Base-by-base conservation (phyloP, 1,284 basidiomycete genomes). In the Irpex sp. region DNA sequence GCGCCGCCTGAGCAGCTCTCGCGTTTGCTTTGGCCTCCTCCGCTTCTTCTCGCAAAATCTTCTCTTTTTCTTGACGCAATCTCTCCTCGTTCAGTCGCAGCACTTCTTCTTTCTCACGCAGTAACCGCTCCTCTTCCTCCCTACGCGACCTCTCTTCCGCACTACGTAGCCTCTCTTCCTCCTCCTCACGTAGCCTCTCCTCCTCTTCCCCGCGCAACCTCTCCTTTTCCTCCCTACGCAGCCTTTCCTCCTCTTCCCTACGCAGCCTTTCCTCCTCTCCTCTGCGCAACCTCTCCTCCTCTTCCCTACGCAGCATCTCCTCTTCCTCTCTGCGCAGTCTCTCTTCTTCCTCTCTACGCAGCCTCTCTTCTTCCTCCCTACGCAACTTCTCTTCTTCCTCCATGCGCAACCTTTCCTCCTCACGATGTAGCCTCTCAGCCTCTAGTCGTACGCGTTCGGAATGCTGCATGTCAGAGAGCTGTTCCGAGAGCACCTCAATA, bases 401-500 rank as follows among this genome's bases (percentile, higher is more conserved):
- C 19, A 69, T 65, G 23, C 68, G 69, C 49, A 69, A 68, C 58
- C 74, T 70, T 10, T 52, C 49, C 9, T 23, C n/a, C n/a, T n/a
- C n/a, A n/a, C n/a, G n/a, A n/a, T n/a, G n/a, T n/a, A n/a, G n/a
- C n/a, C n/a, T n/a, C n/a, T n/a, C n/a, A 73, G 69, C 74, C 42
- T 70, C 62, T 59, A 71, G 66, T 21, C 69, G 69, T 59, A 73
- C 72, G 51, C 71, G 71, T 58, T 72, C 72, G 45, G 65, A 67
- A 60, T 64, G 71, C 61, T 65, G 70, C 54, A 72, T 72, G 12
- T 74, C 74, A 19, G 68, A 62, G 18, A 75, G 61, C 39, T 67
- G 69, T 55, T 68, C 68, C 48, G 67, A 67, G 39, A 88, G 72
- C 8, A 68, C 63, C 2, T 73, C 72, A 7, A 78, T 65, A 60